phyloP scores from a whole-genome alignment of 1,139 yeast genomes.

The Yamadazyma trypodendri region DNA sequence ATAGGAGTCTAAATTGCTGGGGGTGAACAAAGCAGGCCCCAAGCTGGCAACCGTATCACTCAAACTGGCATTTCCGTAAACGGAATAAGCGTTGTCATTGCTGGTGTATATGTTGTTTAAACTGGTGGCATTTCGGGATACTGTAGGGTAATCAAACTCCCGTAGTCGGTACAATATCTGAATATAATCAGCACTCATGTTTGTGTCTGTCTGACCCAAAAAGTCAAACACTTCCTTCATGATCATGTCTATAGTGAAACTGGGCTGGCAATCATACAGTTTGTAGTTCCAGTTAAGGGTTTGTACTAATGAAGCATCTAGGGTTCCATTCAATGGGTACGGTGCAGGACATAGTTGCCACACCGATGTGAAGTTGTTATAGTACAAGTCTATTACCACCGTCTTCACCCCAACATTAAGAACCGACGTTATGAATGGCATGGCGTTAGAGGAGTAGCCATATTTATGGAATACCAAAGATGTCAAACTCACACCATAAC shows the following conservation, averaged over 20 bases:
- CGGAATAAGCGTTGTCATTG: conserved; percentile 6
- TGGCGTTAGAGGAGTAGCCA: conserved; percentile 50
- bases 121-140: conserved; percentile 7
- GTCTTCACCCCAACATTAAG: conserved; percentile 53
- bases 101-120: conserved; percentile 8
- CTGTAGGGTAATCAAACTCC: conserved; percentile 29
- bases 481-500: conserved; percentile 59
- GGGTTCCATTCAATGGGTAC: conserved; percentile 29
- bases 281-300: conserved; percentile 29
- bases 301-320: conserved; percentile 3
- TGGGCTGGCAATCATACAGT: conserved; percentile 40
- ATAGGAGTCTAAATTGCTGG: conserved; percentile 20
- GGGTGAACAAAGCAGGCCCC: conserved; percentile 26
- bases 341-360: conserved; percentile 77
- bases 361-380: conserved; percentile 48
- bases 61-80: conserved; percentile 31
- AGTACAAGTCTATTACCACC: conserved; percentile 62
- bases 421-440: conserved; percentile 36
- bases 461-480: conserved; percentile 45
- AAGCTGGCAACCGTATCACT: conserved; percentile 22
- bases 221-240: conserved; percentile 35
- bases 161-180: conserved; percentile 41
- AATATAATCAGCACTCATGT: conserved; percentile 54
- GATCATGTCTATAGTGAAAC: conserved; percentile 41
- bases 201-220: conserved; percentile 51